Conservation (phyloP, 2,329 filamentous ascomycete species). For the Cryphonectria japonica region DNA sequence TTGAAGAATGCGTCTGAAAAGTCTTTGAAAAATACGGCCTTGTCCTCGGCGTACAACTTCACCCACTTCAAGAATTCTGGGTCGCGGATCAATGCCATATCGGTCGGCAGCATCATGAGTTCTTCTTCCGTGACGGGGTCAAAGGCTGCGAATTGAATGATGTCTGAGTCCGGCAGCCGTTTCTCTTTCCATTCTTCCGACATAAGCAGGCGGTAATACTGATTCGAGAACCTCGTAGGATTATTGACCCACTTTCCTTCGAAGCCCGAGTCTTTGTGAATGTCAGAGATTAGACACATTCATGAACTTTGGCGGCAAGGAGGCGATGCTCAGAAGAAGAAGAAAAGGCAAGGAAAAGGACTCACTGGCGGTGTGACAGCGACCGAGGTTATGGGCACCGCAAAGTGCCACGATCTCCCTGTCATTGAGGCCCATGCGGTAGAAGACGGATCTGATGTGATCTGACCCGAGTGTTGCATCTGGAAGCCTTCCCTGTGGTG, state of each 20-base stretch:
- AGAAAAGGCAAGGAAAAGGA: background rate
- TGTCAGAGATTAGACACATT: background rate
- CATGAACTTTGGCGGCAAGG: background rate
- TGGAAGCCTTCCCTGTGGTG: conserved; percentile 65
- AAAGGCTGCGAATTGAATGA: conserved; percentile 61
- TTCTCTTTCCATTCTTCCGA: conserved; percentile 47
- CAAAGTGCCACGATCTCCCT: conserved; percentile 91
- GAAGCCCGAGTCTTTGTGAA: conserved; percentile 48
- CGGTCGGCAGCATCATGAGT: conserved; percentile 70
- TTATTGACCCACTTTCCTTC: conserved; percentile 44
- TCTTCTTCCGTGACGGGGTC: conserved; percentile 60
- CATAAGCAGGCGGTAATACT: conserved; percentile 41
- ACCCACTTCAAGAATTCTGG: conserved; percentile 59
- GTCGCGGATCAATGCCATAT: conserved; percentile 62
- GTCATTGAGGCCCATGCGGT: conserved; percentile 97
- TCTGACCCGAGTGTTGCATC: conserved; percentile 77
- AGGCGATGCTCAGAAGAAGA: background rate
- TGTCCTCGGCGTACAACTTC: conserved; percentile 61
- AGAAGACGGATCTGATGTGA: conserved; percentile 90
- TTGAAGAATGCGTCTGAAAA: conserved; percentile 63
- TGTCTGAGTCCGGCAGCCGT: conserved; percentile 54
- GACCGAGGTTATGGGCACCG: conserved; percentile 85
- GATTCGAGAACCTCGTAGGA: conserved; percentile 43
- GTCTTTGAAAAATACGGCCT: conserved; percentile 64
- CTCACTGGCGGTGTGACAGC: conserved; percentile 54